Conservation (phyloP, 2,329 filamentous ascomycete species). For the Trichophyton benhamiae region DNA sequence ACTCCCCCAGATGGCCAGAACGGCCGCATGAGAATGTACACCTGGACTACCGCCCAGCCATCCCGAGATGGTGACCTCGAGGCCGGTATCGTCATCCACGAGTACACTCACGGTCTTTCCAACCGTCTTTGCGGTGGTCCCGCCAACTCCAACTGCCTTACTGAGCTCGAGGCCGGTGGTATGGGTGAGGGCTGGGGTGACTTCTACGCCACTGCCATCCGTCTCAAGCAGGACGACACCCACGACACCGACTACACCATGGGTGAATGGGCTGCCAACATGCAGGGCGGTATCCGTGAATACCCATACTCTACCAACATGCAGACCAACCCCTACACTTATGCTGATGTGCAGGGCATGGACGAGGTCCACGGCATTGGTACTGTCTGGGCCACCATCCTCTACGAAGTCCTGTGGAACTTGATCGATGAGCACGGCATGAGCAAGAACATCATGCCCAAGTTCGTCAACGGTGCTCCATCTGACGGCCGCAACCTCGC, state of each 20-base stretch:
- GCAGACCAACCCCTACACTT: slow-evolving; percentile 10
- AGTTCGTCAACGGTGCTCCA: slow-evolving; percentile 8
- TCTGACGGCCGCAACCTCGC: slow-evolving; percentile 10
- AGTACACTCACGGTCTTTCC: slow-evolving; percentile 12
- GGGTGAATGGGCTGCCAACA: slow-evolving; percentile 10
- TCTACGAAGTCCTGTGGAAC: slow-evolving; percentile 13
- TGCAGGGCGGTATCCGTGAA: slow-evolving; percentile 9
- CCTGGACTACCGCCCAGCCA: slow-evolving; percentile 11
- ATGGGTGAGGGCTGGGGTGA: slow-evolving; percentile 14
- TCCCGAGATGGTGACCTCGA: slow-evolving; percentile 11
- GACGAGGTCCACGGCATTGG: slow-evolving; percentile 9
- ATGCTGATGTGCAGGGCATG: slow-evolving; percentile 6
- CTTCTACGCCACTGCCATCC: slow-evolving; percentile 11
- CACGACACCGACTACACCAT: slow-evolving; percentile 11
- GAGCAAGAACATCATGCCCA: slow-evolving; percentile 5
- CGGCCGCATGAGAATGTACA: slow-evolving; percentile 14
- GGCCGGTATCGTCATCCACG: slow-evolving; percentile 12
- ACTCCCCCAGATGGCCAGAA: slow-evolving; percentile 12
- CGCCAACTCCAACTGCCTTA: slow-evolving; percentile 10
- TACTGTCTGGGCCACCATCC: slow-evolving; percentile 11
- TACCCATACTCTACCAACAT: slow-evolving; percentile 11
- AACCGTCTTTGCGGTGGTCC: slow-evolving; percentile 12
- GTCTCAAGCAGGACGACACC: slow-evolving; percentile 9
- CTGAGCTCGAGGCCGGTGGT: slow-evolving; percentile 11
- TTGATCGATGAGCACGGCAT: slow-evolving; percentile 13